Evolutionary conservation across 31 red algal genomes (phyloP).

Genomic region (Odonthalia washingtoniensis): DNA sequence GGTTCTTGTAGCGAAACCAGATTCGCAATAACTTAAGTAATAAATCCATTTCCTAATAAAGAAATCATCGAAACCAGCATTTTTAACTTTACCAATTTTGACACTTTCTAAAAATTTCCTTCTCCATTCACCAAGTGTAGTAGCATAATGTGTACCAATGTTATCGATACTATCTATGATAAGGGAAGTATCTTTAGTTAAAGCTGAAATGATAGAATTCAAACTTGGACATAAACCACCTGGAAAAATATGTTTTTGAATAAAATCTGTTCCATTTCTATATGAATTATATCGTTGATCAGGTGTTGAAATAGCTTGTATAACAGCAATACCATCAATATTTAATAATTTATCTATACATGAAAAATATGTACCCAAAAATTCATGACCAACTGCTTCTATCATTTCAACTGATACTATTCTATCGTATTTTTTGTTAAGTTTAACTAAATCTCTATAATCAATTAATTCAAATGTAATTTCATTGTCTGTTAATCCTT

Average conservation of each 20-base stretch:
- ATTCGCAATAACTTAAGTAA: slow-evolving; percentile 96
- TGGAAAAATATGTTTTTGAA: slow-evolving; percentile 96
- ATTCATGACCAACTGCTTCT: slow-evolving; percentile 96
- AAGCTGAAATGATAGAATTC: slow-evolving; percentile 68
- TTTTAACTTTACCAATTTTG: slow-evolving; percentile 49
- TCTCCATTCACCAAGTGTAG: slow-evolving; percentile 91
- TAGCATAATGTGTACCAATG: slow-evolving; percentile 92
- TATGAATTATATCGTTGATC: slow-evolving; percentile 90
- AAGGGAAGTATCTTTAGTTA: slow-evolving; percentile 39
- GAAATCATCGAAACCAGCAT: slow-evolving; percentile 74
- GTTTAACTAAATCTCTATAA: slow-evolving; percentile 69
- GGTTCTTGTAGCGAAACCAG: slow-evolving; percentile 93
- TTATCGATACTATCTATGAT: slow-evolving; percentile 77
- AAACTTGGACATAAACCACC: slow-evolving; percentile 90
- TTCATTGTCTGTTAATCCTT: slow-evolving; percentile 68
- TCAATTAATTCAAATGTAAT: slow-evolving; percentile 82
- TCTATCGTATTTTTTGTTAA: slow-evolving; percentile 71
- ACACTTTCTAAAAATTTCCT: slow-evolving; percentile 59
- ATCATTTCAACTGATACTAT: slow-evolving; percentile 97
- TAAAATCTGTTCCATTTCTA: slow-evolving; percentile 77
- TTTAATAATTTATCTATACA: slow-evolving; percentile 45
- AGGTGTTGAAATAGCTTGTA: slow-evolving; percentile 95
- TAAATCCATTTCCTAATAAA: slow-evolving; percentile 95
- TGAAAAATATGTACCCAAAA: slow-evolving; percentile 80
- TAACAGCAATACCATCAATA: slow-evolving; percentile 63